Percentiles rank a stretch among this genome's conserved stretches.
These are phyloP conservation scores for Colletotrichum euphorbiae DNA, from an alignment of 2,329 filamentous ascomycete species.

Conservation along the genomic window DNA sequence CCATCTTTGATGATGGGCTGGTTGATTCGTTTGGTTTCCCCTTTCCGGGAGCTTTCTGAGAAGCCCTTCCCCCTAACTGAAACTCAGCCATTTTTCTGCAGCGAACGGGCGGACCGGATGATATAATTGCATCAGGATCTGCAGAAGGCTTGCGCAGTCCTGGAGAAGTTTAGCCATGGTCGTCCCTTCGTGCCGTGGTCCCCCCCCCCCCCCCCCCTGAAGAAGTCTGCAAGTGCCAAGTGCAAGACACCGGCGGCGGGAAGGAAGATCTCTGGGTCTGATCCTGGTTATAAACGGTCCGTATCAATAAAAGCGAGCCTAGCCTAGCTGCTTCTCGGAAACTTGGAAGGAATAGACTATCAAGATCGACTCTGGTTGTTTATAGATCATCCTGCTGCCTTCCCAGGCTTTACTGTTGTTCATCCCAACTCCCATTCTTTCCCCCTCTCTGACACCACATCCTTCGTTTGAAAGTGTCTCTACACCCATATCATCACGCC, in stretches of 20 bases:
- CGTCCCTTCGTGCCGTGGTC: not conserved
- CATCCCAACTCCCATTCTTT: not conserved
- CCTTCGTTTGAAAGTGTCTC: not conserved
- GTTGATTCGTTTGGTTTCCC: not conserved
- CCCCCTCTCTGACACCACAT: not conserved
- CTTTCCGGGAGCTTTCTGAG: slow-evolving; percentile 11
- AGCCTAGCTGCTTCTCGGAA: not conserved
- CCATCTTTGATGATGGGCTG: slow-evolving; percentile 33
- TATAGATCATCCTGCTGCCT: slow-evolving; percentile 19
- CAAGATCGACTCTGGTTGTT: slow-evolving; percentile 1
- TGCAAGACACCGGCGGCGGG: slow-evolving; percentile 22
- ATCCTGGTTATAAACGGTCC: slow-evolving; percentile 8
- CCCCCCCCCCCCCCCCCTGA: slow-evolving; percentile 6
- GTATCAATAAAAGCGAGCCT: slow-evolving; percentile 11
- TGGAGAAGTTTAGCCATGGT: slow-evolving; percentile 21
- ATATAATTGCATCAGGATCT: slow-evolving; percentile 40
- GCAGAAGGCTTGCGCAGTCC: slow-evolving; percentile 30
- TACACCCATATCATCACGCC: not conserved
- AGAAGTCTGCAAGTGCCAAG: slow-evolving; percentile 14
- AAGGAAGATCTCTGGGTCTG: slow-evolving; percentile 21
- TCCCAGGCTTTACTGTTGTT: not conserved
- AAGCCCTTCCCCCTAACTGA: slow-evolving; percentile 9
- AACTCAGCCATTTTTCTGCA: slow-evolving; percentile 17
- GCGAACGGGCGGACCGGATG: slow-evolving; percentile 19
- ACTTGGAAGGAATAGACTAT: slow-evolving; percentile 11